phyloP scores from a whole-genome alignment of 805 yeast genomes.

The Candida boidinii region DNA sequence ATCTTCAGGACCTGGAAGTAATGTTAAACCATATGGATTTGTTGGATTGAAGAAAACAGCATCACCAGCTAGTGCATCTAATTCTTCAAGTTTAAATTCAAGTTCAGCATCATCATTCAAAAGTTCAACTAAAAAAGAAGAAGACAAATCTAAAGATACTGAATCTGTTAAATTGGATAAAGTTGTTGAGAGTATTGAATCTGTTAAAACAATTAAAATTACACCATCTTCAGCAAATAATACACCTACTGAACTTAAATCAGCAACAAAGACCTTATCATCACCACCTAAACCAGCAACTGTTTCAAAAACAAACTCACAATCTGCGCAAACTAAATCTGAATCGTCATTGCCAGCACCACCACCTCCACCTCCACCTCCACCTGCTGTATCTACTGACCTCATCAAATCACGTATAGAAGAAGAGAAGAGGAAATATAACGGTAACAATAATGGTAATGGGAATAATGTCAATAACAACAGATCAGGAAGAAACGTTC shows the following conservation, averaged over 20 bases:
- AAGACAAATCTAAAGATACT: not conserved
- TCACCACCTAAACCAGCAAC: not conserved
- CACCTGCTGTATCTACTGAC: constrained; percentile 6
- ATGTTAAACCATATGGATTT: constrained; percentile 21
- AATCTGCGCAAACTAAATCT: not conserved
- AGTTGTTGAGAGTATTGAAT: too few relatives aligned
- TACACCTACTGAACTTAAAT: constrained; percentile 7
- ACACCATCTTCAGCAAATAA: constrained; percentile 10
- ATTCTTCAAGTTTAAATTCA: too few relatives aligned
- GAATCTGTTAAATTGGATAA: not conserved
- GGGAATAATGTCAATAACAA: not conserved
- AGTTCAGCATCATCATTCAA: too few relatives aligned
- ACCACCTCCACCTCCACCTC: constrained; percentile 12
- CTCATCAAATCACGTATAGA: constrained; percentile 1
- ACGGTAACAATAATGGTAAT: not conserved
- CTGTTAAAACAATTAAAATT: too few relatives aligned
- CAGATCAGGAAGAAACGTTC: not conserved
- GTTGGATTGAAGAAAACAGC: constrained; percentile 12
- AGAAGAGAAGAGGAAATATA: not conserved
- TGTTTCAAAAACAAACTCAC: not conserved
- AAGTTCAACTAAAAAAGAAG: too few relatives aligned
- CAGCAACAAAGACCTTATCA: constrained; percentile 4
- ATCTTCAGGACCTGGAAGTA: not conserved
- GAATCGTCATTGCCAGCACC: constrained; percentile 2
- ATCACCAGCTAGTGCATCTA: too few relatives aligned